Evolutionary conservation across 495 filamentous ascomycete genomes (phyloP), one percentile per base, ranked within the genome.

Genomic region (Penicillium lividum): DNA sequence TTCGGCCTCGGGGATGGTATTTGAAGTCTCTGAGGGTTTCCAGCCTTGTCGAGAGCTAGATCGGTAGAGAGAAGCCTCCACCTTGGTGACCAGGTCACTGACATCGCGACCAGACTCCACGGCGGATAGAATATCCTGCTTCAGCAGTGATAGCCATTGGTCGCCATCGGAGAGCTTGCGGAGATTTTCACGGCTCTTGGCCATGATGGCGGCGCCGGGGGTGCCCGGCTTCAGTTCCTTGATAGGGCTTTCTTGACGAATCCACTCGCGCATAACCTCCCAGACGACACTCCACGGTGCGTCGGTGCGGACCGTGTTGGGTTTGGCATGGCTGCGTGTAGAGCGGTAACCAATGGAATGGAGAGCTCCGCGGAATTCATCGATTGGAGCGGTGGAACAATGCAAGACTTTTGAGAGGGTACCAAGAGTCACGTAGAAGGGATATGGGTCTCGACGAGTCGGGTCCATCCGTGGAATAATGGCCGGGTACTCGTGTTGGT

Each of bases 231-330:
- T 86, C n/a, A 96, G 70, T 46, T 86, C 82, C 61, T 89, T 95
- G 46, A 93, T 75, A 0, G 91, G 91, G 0, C 79, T 73, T 56
- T 86, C 88, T 61, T 94, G 92, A 40, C 86, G 79, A 3, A 85
- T 79, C 93, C 93, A 98, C 74, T 95, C 90, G 34, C 89, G 80
- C 86, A 98, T 96, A 31, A 98, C 80, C 60, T 97, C 88, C 94
- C 94, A 98, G 44, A 98, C 81, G 3, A 91, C 83, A 3, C 73
- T 76, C 92, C 92, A 97, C 0, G 91, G 88, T 10, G 94, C 94
- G 72, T 96, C 86, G 0, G 95, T 98, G 69, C 89, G 90, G 60
- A 97, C 84, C 57, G 86, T 90, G n/a, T 92, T 93, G 0, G 89
- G 82, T 62, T 91, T 93, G 53, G 89, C 86, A 65, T 98, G 94